Evolutionary conservation across 441 rosid genomes (phyloP), one percentile per base, ranked within the genome.

Genomic region (Arabidopsis lyrata): DNA sequence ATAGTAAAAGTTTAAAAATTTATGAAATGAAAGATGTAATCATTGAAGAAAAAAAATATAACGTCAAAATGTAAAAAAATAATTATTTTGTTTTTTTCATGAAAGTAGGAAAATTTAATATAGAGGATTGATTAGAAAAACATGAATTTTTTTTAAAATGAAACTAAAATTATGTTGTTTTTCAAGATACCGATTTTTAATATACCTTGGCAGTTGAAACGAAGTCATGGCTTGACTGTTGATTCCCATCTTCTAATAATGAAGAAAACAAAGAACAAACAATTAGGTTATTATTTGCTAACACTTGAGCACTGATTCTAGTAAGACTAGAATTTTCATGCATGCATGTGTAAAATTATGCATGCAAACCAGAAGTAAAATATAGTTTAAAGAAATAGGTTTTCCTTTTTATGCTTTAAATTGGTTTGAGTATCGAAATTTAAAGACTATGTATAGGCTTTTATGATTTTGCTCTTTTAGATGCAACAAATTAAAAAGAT

Each of bases 151-250:
- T n/a, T n/a, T n/a, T n/a, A n/a, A 48, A 8, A 16, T 4, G 18
- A n/a, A n/a, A 48, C 11, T 8, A 18, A 36, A 1, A 29, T 14
- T 8, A 48, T 18, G 27, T 9, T 20, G 53, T 48, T 11, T 50
- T 4, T 50, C n/a, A 50, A 50, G 13, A 5, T 20, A 11, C 31
- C 14, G 5, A 50, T 44, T 44, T 14, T 44, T 8, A 5, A 14
- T 3, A 39, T 68, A 68, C 78, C 78, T 68, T 68, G 35, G 24
- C 16, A 35, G 41, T 36, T 44, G 78, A 61, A 53, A 62, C 14
- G 58, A 45, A 29, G 45, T 62, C 70, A 75, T 11, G 44, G 15
- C 64, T 62, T 68, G 70, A 44, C 24, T 45, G 64, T 53, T 68
- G 69, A 62, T 35, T 61, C 29, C 29, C 78, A 61, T 54, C 41